phyloP scores from a whole-genome alignment of 2,329 filamentous ascomycete species.

The Penicillium hordei region DNA sequence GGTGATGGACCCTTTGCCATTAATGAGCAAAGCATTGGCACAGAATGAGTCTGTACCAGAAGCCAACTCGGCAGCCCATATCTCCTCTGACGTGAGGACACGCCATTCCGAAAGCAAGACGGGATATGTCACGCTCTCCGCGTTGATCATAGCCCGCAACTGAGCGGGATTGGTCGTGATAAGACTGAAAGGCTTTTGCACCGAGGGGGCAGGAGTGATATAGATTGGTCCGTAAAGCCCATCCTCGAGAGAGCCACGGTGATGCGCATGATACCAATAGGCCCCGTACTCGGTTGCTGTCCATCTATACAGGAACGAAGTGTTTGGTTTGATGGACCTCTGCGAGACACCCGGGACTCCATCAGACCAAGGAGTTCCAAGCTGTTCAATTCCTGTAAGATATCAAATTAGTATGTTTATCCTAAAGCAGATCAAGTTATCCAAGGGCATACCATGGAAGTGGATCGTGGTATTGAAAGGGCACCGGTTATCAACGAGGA shows the following conservation, averaged over 20 bases:
- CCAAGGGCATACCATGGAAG: slow-evolving; percentile 28
- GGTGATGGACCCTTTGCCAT: slow-evolving; percentile 52
- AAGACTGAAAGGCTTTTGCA: slow-evolving; percentile 29
- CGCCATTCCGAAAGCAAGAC: slow-evolving; percentile 59
- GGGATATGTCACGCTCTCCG: slow-evolving; percentile 50
- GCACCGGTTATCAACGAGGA: slow-evolving; percentile 30
- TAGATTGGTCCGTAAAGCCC: slow-evolving; percentile 59
- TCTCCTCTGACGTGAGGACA: slow-evolving; percentile 53
- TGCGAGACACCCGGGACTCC: slow-evolving; percentile 60
- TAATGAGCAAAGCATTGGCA: slow-evolving; percentile 62
- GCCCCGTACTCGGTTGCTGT: slow-evolving; percentile 58
- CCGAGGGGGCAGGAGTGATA: slow-evolving; percentile 38
- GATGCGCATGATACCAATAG: slow-evolving; percentile 64
- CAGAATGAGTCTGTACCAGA: slow-evolving; percentile 50
- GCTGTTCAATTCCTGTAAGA: slow-evolving; percentile 39
- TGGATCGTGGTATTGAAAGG: slow-evolving; percentile 34
- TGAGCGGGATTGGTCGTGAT: slow-evolving; percentile 35
- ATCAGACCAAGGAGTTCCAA: slow-evolving; percentile 59
- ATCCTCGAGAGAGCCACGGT: slow-evolving; percentile 57
- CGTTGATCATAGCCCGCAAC: slow-evolving; percentile 48
- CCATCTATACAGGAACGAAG: slow-evolving; percentile 55
- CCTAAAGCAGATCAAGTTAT: background rate
- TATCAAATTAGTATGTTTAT: background rate
- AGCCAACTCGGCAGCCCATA: slow-evolving; percentile 32
- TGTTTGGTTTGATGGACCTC: slow-evolving; percentile 50